Evolutionary conservation across 176 grass and related monocot species (phyloP), one percentile per base, ranked within the genome.

Genomic region (Bromus sterilis): DNA sequence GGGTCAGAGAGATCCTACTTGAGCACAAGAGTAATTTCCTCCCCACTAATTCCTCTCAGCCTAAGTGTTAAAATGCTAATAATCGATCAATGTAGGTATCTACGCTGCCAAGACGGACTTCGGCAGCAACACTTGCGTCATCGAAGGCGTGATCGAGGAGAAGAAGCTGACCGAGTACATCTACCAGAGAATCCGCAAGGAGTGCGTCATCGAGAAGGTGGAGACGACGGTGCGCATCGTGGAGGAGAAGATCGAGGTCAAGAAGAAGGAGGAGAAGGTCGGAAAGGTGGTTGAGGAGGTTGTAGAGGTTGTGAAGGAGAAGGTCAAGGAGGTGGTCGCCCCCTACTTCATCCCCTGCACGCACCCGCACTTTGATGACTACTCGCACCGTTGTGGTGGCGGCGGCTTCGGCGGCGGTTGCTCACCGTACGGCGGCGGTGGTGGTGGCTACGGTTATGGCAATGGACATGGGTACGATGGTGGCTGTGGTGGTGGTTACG

Each of bases 281-380:
- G 23, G 12, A 31, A 51, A 87, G 74, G 65, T 34, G 29, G 58
- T 24, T 1, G 33, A 91, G 67, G 61, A 78, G 74, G 66, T 34
- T 25, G 58, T 10, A 2, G 40, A 93, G 66, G 61, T 16, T 31
- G 63, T 78, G 53, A 74, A 97, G 63, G 74, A 86, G 63, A 93
- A 91, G 76, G 26, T 35, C 15, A 91, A 89, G 66, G 85, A 91
- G 15, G 78, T 93, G 6, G 78, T 90, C 13, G 83, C 88, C 39
- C 96, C 89, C 40, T 91, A 90, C 91, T 93, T 91, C 84, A 90
- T 93, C 39, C 91, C 93, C 46, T 99, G 89, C 80, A 86, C 93
- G 16, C 93, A 95, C 56, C 89, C 85, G 43, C 86, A 76, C 33
- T 93, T 88, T 78, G n/a, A 75, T 37, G 74, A 88, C 78, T 85